Evolutionary conservation across 768 basidiomycete species (phyloP).

Genomic region (Terana coerulea): DNA sequence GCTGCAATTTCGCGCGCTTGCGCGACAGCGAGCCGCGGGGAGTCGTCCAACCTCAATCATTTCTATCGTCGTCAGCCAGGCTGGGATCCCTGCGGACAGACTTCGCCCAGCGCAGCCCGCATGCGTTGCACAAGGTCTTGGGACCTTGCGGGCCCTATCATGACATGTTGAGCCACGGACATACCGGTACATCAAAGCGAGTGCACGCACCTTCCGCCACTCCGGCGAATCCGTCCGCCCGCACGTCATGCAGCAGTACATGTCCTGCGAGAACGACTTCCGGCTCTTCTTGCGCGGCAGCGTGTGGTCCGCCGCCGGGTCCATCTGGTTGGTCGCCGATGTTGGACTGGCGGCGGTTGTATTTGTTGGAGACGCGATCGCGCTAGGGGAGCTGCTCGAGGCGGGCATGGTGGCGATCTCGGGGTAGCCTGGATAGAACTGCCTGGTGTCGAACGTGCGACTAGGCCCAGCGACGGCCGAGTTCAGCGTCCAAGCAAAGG

Average conservation of each 20-base stretch:
- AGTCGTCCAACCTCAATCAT: too few species aligned
- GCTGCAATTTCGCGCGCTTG: too few species aligned
- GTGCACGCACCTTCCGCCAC: slow-evolving; percentile 75
- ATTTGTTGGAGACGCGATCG: neutral
- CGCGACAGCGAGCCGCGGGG: too few species aligned
- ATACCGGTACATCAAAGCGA: slow-evolving; percentile 8
- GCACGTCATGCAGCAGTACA: slow-evolving; percentile 88
- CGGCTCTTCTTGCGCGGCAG: slow-evolving; percentile 49
- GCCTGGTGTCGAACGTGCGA: slow-evolving; percentile 3
- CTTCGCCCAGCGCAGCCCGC: slow-evolving; percentile 93
- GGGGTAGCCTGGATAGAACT: neutral
- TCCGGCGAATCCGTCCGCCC: slow-evolving; percentile 96
- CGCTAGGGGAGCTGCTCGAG: neutral
- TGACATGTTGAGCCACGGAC: neutral
- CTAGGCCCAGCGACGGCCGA: neutral
- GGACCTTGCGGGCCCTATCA: slow-evolving; percentile 85
- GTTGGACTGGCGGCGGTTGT: too few species aligned
- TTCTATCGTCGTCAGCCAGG: neutral
- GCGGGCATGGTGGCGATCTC: neutral
- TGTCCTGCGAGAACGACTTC: slow-evolving; percentile 39
- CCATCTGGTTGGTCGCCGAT: too few species aligned
- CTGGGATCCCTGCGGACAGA: slow-evolving; percentile 39
- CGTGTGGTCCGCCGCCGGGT: slow-evolving; percentile 37
- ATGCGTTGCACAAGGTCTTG: slow-evolving; percentile 97
- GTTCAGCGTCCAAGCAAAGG: slow-evolving; percentile 3